Evolutionary conservation across 192 early-diverging fungal species (phyloP).

Genomic region (Podila verticillata): DNA sequence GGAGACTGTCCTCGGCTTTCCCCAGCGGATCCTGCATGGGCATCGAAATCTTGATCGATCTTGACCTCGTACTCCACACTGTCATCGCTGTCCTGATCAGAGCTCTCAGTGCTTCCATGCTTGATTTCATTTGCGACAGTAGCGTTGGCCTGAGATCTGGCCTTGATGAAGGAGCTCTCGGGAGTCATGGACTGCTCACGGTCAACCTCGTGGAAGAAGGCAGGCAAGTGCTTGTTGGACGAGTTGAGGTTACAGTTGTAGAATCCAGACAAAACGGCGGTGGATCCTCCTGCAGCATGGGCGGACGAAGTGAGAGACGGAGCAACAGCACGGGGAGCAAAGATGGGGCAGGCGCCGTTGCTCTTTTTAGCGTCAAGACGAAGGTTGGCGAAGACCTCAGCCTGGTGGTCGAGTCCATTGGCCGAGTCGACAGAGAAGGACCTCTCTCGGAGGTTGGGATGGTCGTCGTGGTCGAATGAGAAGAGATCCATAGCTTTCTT

Average conservation of each 20-base stretch:
- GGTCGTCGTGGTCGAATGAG: slow-evolving; percentile 61
- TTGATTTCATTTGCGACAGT: background rate
- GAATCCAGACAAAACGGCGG: slow-evolving; percentile 7
- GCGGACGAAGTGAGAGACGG: slow-evolving; percentile 1
- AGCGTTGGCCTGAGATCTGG: background rate
- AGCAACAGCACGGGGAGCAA: slow-evolving; percentile 35
- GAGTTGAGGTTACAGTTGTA: slow-evolving; percentile 28
- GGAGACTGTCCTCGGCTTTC: slow-evolving; percentile 34
- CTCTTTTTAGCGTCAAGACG: slow-evolving; percentile 12
- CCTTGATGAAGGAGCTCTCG: slow-evolving; percentile 28
- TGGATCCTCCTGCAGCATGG: slow-evolving; percentile 1
- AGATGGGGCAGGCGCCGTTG: slow-evolving; percentile 19
- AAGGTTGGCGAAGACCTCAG: slow-evolving; percentile 19
- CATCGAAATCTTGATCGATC: slow-evolving; percentile 55
- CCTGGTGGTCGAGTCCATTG: slow-evolving; percentile 8
- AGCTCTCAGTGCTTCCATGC: background rate
- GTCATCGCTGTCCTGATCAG: slow-evolving; percentile 2
- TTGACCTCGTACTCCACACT: slow-evolving; percentile 58
- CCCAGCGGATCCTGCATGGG: slow-evolving; percentile 36
- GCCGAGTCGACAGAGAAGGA: slow-evolving; percentile 48
- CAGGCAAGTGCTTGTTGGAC: slow-evolving; percentile 48
- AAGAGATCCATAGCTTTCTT: slow-evolving; percentile 53
- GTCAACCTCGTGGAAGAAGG: slow-evolving; percentile 41
- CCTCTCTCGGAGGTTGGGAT: slow-evolving; percentile 44
- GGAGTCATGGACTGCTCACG: slow-evolving; percentile 48